Conservation (phyloP, 2,329 filamentous ascomycete species). For the Sclerotinia spermophila region DNA sequence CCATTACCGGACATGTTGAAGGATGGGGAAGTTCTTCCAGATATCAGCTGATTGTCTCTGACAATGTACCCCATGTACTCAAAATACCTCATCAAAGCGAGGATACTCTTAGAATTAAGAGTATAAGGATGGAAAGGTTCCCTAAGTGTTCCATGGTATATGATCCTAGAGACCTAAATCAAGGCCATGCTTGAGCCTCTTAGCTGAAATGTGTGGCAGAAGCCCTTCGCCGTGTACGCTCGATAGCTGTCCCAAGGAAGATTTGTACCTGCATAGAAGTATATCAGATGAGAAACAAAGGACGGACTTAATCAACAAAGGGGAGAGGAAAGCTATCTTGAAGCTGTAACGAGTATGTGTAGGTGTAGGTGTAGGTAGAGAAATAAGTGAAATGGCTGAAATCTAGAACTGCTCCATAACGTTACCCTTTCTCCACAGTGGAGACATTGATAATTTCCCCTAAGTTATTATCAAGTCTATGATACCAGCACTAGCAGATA, state of each 20-base stretch:
- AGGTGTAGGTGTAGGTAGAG: not conserved
- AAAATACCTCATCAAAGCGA: not conserved
- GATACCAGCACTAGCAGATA: not conserved
- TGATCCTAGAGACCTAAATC: conserved; percentile 10
- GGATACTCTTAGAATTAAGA: not conserved
- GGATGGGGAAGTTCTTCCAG: not conserved
- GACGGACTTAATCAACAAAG: not conserved
- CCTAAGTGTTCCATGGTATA: not conserved
- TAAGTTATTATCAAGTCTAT: not conserved
- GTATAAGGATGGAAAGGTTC: not conserved
- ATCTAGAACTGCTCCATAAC: conserved; percentile 3
- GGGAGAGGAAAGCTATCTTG: not conserved
- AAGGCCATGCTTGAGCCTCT: not conserved
- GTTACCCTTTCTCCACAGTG: conserved; percentile 7
- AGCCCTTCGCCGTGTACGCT: not conserved
- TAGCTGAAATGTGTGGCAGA: not conserved
- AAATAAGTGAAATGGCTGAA: conserved; percentile 3
- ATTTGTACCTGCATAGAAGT: not conserved
- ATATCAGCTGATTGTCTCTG: not conserved
- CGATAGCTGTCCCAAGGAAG: not conserved
- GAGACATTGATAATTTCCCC: not conserved
- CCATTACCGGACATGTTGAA: not conserved
- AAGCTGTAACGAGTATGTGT: not conserved
- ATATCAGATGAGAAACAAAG: not conserved
- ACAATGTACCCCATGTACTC: not conserved